These are phyloP conservation scores for Perilla frutescens DNA, from an alignment of 257 asterid genomes.

Conservation along the genomic window DNA sequence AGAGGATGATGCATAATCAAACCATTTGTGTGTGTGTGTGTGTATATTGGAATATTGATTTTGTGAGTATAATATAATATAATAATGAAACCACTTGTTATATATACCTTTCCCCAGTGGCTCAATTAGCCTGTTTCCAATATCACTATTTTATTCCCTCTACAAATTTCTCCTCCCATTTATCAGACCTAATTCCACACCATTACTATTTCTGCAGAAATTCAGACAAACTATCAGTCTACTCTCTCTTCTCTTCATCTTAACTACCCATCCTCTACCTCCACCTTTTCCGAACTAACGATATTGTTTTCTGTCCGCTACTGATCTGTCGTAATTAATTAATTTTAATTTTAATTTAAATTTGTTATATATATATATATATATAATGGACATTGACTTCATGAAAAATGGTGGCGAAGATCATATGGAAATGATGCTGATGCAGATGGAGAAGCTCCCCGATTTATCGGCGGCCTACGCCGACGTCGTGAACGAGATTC, in stretches of 20 bases:
- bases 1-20: conserved; percentile 3
- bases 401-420: conserved; percentile 67
- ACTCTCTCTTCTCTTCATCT: conserved; percentile 48
- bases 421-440: conserved; percentile 84
- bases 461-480: conserved; percentile 46
- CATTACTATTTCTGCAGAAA: conserved; percentile 14
- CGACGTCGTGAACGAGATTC: conserved; percentile 36
- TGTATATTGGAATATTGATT: conserved; percentile 16
- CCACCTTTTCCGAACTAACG: conserved; percentile 1
- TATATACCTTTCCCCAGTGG: conserved; percentile 49
- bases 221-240: conserved; percentile 80
- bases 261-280: conserved; percentile 40
- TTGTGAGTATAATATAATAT: conserved; percentile 19
- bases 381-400: conserved; percentile 63
- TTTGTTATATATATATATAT: too few species aligned
- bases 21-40: neutral
- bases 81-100: conserved; percentile 56
- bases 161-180: conserved; percentile 35
- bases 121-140: conserved; percentile 60
- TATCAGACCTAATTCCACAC: conserved; percentile 31
- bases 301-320: too few species aligned
- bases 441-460: conserved; percentile 83
- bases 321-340: too few species aligned
- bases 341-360: too few species aligned
- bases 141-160: conserved; percentile 60